These are phyloP conservation scores for Adiantum capillusveneris DNA, from an alignment of 75 land plant species.

Conservation along the genomic window DNA sequence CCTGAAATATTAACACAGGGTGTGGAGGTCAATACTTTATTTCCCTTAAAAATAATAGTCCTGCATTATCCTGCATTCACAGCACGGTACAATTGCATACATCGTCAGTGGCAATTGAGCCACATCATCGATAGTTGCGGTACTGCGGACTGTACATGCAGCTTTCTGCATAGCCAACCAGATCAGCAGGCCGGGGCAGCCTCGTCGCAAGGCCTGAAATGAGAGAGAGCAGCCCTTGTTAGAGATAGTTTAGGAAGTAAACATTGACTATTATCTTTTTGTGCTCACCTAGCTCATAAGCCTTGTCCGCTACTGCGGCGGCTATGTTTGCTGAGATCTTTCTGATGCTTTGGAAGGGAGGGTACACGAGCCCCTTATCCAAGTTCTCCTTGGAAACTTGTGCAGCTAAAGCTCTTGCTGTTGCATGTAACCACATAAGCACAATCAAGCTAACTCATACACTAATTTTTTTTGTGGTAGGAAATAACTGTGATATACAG, in stretches of 20 bases:
- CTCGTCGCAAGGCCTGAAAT: slow-evolving; percentile 61
- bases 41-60: too few species aligned
- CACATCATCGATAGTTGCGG: slow-evolving; percentile 42
- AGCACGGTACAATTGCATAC: too few species aligned
- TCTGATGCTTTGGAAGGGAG: slow-evolving; percentile 69
- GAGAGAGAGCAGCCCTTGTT: too few species aligned
- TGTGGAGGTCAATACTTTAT: too few species aligned
- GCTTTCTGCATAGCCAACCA: slow-evolving; percentile 68
- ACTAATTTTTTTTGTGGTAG: too few species aligned
- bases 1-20: too few species aligned
- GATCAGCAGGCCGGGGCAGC: slow-evolving; percentile 60
- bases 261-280: too few species aligned
- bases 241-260: background rate
- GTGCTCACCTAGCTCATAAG: slow-evolving; percentile 69
- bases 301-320: slow-evolving; percentile 73
- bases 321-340: slow-evolving; percentile 87
- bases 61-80: too few species aligned
- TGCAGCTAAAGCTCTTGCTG: slow-evolving; percentile 73
- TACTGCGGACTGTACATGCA: slow-evolving; percentile 81
- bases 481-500: too few species aligned
- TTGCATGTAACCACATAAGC: background rate
- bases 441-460: background rate
- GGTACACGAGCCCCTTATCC: slow-evolving; percentile 64
- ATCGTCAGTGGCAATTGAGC: too few species aligned
- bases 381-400: slow-evolving; percentile 61